These are phyloP conservation scores for Ceratobasidium sp. DNA, from an alignment of 1,284 basidiomycete genomes.

Conservation along the genomic window DNA sequence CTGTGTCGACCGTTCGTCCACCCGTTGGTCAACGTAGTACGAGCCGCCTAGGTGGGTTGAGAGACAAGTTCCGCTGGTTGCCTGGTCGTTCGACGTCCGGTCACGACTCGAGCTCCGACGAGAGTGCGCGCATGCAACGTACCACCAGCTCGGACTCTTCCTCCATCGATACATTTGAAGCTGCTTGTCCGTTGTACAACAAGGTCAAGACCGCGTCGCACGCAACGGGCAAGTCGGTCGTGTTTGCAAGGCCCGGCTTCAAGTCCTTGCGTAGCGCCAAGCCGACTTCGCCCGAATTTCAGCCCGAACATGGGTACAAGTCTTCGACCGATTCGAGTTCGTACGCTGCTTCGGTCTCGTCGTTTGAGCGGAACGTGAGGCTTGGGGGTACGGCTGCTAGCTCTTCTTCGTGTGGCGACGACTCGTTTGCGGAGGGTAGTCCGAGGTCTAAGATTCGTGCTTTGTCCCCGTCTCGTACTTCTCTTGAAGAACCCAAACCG, in stretches of 20 bases:
- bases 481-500: slow-evolving; percentile 14
- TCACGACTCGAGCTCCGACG: slow-evolving; percentile 36
- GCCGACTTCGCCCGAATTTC: slow-evolving; percentile 18
- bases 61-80: slow-evolving; percentile 37
- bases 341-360: slow-evolving; percentile 39
- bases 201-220: slow-evolving; percentile 13
- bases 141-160: slow-evolving; percentile 12
- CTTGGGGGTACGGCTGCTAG: slow-evolving; percentile 27
- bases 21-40: slow-evolving; percentile 12
- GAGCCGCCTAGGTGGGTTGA: slow-evolving; percentile 34
- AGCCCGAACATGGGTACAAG: slow-evolving; percentile 33
- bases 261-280: slow-evolving; percentile 18
- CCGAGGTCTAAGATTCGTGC: neutral
- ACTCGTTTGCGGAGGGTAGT: slow-evolving; percentile 4
- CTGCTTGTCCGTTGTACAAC: slow-evolving; percentile 5
- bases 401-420: slow-evolving; percentile 24
- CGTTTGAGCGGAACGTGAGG: slow-evolving; percentile 29
- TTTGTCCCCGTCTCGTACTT: slow-evolving; percentile 10
- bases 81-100: slow-evolving; percentile 16
- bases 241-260: slow-evolving; percentile 35
- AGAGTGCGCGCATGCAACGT: slow-evolving; percentile 25
- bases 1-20: slow-evolving; percentile 34
- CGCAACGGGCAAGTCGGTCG: slow-evolving; percentile 23
- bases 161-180: neutral
- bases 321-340: slow-evolving; percentile 45